Evolutionary conservation across 805 yeast genomes (phyloP).

Genomic region (Cyberlindnera bimundalis): DNA sequence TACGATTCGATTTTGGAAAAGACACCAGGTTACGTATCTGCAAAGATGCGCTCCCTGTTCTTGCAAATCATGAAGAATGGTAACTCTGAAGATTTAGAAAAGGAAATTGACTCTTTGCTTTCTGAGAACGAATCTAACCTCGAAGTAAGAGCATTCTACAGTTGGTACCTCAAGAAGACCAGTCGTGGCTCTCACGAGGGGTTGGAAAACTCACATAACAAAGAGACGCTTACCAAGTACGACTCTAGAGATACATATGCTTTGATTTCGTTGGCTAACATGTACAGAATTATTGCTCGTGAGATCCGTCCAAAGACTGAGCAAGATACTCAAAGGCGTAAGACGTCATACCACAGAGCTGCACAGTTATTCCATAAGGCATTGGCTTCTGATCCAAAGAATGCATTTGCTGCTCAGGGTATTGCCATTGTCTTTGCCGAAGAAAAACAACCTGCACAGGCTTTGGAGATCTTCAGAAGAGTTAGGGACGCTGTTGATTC

Average conservation of each 20-base stretch:
- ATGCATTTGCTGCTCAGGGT: constrained; percentile 97
- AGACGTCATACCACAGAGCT: constrained; percentile 82
- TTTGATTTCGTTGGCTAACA: constrained; percentile 82
- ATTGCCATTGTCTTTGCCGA: constrained; percentile 91
- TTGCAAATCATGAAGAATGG: constrained; percentile 48
- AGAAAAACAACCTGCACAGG: constrained; percentile 66
- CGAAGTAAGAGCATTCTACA: constrained; percentile 86
- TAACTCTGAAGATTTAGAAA: constrained; percentile 40
- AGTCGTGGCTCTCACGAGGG: constrained; percentile 43
- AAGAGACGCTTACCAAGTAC: constrained; percentile 74
- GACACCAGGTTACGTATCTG: constrained; percentile 71
- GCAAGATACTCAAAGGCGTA: constrained; percentile 53
- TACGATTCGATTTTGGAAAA: constrained; percentile 56
- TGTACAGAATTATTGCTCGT: constrained; percentile 78
- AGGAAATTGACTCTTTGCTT: constrained; percentile 55
- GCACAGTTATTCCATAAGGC: constrained; percentile 90
- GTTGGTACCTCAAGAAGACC: constrained; percentile 76
- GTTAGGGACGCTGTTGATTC: constrained; percentile 87
- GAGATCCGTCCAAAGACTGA: constrained; percentile 53
- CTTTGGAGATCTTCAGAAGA: constrained; percentile 83
- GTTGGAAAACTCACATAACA: constrained; percentile 74
- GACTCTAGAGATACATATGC: constrained; percentile 91
- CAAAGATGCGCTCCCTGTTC: constrained; percentile 67
- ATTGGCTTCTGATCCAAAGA: constrained; percentile 72
- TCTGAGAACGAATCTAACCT: constrained; percentile 54